Conservation (phyloP, 1,284 basidiomycete genomes). For the Papiliotrema nemorosa region DNA sequence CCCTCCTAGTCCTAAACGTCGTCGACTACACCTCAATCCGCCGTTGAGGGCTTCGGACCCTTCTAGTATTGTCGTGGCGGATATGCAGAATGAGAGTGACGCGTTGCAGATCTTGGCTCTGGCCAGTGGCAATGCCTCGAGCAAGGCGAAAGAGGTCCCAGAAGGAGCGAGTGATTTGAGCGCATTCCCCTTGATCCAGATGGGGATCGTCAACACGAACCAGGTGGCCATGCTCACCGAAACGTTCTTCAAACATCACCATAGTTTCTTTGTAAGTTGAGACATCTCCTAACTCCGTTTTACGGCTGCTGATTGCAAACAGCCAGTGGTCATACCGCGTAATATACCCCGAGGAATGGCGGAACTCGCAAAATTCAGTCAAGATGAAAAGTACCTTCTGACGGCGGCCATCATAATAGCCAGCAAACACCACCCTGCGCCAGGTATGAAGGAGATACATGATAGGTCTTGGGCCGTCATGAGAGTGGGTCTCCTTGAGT, state of each 20-base stretch:
- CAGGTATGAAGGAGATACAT: constrained; percentile 38
- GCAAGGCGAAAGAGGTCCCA: neutral
- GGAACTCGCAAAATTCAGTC: constrained; percentile 45
- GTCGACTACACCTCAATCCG: constrained; percentile 33
- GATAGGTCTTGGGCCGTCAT: constrained; percentile 43
- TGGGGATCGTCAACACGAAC: constrained; percentile 41
- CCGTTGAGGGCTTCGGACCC: constrained; percentile 39
- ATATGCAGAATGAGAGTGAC: constrained; percentile 50
- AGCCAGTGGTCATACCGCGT: constrained; percentile 49
- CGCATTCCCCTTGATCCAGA: constrained; percentile 48
- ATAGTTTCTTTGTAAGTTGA: constrained; percentile 49
- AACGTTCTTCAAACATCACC: constrained; percentile 48
- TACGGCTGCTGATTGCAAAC: neutral
- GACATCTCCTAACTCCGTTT: neutral
- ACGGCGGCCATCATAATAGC: constrained; percentile 51
- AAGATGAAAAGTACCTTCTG: constrained; percentile 48
- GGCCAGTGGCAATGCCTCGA: constrained; percentile 26
- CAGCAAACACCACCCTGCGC: constrained; percentile 36
- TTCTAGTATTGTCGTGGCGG: constrained; percentile 44
- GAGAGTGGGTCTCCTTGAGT: constrained; percentile 43
- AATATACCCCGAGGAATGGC: constrained; percentile 46
- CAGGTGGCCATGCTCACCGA: constrained; percentile 41
- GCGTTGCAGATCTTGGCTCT: constrained; percentile 48
- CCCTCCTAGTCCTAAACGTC: constrained; percentile 23
- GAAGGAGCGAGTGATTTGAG: constrained; percentile 2